phyloP scores from a whole-genome alignment of 169 alveolate species.

The Fabrea salina region DNA sequence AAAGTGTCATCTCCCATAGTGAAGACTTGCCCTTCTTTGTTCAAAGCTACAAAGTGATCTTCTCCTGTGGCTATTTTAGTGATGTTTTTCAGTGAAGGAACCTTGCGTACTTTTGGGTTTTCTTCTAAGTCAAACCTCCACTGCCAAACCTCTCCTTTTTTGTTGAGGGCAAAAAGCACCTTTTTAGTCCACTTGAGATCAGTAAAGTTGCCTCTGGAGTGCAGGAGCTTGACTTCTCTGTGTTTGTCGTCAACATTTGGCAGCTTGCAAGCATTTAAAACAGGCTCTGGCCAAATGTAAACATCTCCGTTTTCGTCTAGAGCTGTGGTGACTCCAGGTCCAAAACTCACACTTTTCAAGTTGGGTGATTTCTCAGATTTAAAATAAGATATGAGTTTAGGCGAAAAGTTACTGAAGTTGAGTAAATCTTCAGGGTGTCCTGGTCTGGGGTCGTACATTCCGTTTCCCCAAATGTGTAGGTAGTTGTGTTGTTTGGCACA shows the following conservation, averaged over 20 bases:
- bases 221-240: constrained; percentile 34
- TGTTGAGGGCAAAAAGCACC: constrained; percentile 54
- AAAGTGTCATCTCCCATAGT: constrained; percentile 81
- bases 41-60: constrained; percentile 66
- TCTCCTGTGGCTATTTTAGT: constrained; percentile 57
- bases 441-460: constrained; percentile 54
- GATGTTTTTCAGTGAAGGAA: constrained; percentile 35
- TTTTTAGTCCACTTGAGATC: constrained; percentile 42
- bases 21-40: constrained; percentile 57
- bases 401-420: constrained; percentile 63
- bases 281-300: constrained; percentile 35
- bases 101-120: constrained; percentile 28
- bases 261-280: constrained; percentile 13
- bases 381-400: constrained; percentile 47
- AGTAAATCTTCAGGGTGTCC: constrained; percentile 38
- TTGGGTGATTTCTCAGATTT: constrained; percentile 35
- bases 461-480: constrained; percentile 75
- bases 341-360: constrained; percentile 41
- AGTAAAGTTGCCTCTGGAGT: constrained; percentile 27
- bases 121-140: constrained; percentile 42
- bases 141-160: constrained; percentile 62
- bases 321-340: constrained; percentile 59
- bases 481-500: background rate
- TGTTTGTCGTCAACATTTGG: constrained; percentile 48
- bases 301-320: constrained; percentile 59